These are phyloP conservation scores for Botrytis paeoniae DNA, from an alignment of 2,329 filamentous ascomycete species.

Conservation along the genomic window DNA sequence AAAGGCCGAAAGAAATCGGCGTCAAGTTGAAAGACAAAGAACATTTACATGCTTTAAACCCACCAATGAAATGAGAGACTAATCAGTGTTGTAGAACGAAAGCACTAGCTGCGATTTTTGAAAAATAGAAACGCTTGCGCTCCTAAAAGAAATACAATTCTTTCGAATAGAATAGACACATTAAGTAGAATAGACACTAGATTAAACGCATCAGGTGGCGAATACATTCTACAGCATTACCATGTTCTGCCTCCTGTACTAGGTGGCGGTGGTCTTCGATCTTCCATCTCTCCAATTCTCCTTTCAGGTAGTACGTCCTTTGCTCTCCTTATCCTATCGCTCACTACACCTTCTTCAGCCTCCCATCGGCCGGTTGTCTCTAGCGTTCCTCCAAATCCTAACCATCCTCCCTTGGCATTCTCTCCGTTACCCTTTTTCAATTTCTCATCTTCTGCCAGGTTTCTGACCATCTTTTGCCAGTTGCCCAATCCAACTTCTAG, in stretches of 20 bases:
- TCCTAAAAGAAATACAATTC: background rate
- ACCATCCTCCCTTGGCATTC: conserved; percentile 28
- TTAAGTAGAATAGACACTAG: background rate
- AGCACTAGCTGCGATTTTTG: background rate
- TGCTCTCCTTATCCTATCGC: conserved; percentile 33
- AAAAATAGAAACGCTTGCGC: background rate
- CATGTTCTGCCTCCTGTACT: background rate
- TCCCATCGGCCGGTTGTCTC: conserved; percentile 38
- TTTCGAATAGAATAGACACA: background rate
- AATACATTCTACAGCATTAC: background rate
- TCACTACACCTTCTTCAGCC: conserved; percentile 37
- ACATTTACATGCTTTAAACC: background rate
- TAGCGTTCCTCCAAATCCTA: conserved; percentile 32
- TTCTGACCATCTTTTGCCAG: conserved; percentile 77
- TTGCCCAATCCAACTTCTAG: conserved; percentile 73
- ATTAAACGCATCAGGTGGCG: background rate
- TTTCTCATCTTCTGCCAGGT: conserved; percentile 47
- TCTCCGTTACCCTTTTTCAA: conserved; percentile 25
- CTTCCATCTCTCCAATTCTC: conserved; percentile 11
- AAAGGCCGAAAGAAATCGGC: background rate
- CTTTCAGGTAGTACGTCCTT: conserved; percentile 22
- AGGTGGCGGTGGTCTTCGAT: conserved; percentile 10
- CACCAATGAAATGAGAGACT: background rate
- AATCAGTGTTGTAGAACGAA: background rate
- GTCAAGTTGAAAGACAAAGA: background rate